phyloP scores from a whole-genome alignment of 192 early-diverging fungal species.

The Podila horticola region DNA sequence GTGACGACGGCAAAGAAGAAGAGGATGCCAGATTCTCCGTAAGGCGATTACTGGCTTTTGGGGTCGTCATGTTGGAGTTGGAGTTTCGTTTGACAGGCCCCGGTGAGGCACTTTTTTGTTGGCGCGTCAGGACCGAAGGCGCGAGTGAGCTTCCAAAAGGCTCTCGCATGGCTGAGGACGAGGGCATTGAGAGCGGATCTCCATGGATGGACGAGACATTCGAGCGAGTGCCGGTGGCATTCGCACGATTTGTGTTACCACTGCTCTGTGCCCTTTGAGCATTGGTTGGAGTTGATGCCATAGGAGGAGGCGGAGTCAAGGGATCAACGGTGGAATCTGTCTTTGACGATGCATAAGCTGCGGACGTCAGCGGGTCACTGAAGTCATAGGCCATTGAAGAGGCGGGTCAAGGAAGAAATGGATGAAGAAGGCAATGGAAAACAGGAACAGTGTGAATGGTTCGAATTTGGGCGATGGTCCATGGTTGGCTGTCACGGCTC shows the following conservation, averaged over 20 bases:
- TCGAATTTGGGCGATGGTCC: too few species aligned
- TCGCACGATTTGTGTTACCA: background rate
- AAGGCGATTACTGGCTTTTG: slow-evolving; percentile 3
- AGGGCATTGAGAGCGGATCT: slow-evolving; percentile 24
- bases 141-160: background rate
- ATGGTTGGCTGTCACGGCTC: too few species aligned
- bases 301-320: background rate
- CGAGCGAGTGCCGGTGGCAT: background rate
- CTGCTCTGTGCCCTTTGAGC: background rate
- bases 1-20: background rate
- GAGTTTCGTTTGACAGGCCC: background rate
- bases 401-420: background rate
- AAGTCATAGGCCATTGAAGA: slow-evolving; percentile 41
- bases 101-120: background rate
- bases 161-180: background rate
- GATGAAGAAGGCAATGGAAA: background rate
- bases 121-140: background rate
- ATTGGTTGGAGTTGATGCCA: background rate
- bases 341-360: slow-evolving; percentile 39
- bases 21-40: background rate
- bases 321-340: background rate
- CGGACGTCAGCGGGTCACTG: slow-evolving; percentile 47
- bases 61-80: background rate
- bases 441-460: background rate
- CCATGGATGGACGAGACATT: slow-evolving; percentile 1